These are phyloP conservation scores for Cordia subcordata DNA, from an alignment of 257 asterid genomes.

Conservation along the genomic window DNA sequence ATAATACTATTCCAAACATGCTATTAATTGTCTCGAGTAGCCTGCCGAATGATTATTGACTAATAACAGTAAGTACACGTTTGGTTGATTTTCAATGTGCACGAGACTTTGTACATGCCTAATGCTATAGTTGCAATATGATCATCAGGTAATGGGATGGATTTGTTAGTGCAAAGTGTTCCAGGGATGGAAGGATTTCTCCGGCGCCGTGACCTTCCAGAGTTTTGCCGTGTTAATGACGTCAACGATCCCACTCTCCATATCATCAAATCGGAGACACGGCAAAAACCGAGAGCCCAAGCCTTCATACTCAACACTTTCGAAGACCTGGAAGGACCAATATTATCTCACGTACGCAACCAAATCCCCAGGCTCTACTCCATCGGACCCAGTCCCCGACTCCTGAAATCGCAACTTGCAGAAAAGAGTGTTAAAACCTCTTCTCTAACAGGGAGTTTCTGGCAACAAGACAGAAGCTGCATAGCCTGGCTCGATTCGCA, in stretches of 20 bases:
- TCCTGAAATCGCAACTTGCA: conserved; percentile 4
- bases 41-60: too few species aligned
- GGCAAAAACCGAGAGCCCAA: conserved; percentile 19
- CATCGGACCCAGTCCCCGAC: conserved; percentile 25
- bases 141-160: conserved; percentile 24
- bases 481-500: conserved; percentile 22
- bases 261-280: conserved; percentile 14
- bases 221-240: conserved; percentile 19
- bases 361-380: conserved; percentile 20
- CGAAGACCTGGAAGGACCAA: conserved; percentile 23
- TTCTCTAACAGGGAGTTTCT: too few species aligned
- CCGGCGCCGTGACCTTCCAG: conserved; percentile 25
- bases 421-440: conserved; percentile 32
- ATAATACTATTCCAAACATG: too few species aligned
- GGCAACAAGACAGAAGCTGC: conserved; percentile 25
- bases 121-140: too few species aligned
- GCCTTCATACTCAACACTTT: conserved; percentile 28
- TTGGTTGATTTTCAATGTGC: too few species aligned
- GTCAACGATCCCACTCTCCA: conserved; percentile 1
- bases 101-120: too few species aligned
- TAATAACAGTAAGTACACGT: too few species aligned
- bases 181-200: conserved; percentile 21
- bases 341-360: conserved; percentile 19
- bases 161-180: conserved; percentile 10
- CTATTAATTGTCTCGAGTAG: too few species aligned